phyloP scores from a whole-genome alignment of 129 eudicot species.

The Artemisia annua region DNA sequence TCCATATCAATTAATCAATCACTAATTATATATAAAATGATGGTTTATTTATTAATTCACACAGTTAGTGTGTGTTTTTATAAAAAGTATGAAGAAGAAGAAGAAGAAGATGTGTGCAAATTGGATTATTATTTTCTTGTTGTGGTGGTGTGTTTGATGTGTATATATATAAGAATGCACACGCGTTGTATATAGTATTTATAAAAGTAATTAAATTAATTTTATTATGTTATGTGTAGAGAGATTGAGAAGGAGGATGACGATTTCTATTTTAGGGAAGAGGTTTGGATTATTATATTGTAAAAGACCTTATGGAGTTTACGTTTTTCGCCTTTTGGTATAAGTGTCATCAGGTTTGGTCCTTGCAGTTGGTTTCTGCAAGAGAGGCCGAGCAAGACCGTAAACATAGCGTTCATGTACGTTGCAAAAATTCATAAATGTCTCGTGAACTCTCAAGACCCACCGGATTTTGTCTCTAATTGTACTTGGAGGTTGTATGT shows the following conservation, averaged over 20 bases:
- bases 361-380: conserved; percentile 6
- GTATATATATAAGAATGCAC: conserved; percentile 28
- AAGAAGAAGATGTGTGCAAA: not conserved
- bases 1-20: conserved; percentile 38
- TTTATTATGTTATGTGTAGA: not conserved
- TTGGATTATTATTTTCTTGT: not conserved
- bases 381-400: not conserved
- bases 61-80: too few species aligned
- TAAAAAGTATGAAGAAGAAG: too few species aligned
- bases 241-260: conserved; percentile 15
- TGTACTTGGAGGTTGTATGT: too few species aligned
- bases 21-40: conserved; percentile 16
- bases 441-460: too few species aligned
- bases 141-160: conserved; percentile 12
- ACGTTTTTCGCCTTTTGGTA: conserved; percentile 6
- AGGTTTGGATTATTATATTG: conserved; percentile 1
- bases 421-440: too few species aligned
- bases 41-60: not conserved
- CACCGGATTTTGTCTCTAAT: too few species aligned
- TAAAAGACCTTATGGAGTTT: not conserved
- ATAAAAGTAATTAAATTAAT: too few species aligned
- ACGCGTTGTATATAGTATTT: conserved; percentile 33
- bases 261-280: conserved; percentile 20
- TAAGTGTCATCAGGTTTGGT: not conserved
- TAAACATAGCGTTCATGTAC: not conserved